Percentiles rank a stretch among this genome's conserved stretches.
phyloP scores from a whole-genome alignment of 108 stramenopile species.

The Nitzschia sp. region DNA sequence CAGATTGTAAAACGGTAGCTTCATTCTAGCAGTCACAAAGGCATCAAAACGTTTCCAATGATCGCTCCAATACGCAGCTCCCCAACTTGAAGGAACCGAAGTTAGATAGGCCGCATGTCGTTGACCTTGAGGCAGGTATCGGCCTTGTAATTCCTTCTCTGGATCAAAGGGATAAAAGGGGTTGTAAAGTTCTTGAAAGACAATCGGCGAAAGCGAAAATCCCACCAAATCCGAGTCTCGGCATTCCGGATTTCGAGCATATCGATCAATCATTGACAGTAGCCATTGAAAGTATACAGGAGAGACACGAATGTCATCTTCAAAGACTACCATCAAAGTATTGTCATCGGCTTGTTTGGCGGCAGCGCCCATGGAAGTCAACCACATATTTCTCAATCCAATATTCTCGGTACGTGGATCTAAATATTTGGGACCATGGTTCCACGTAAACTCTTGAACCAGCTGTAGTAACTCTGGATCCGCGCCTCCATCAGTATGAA shows the following conservation, averaged over 20 bases:
- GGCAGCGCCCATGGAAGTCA: not conserved
- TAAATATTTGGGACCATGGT: not conserved
- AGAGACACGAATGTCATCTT: not conserved
- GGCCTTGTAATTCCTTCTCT: not conserved
- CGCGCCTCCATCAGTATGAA: not conserved
- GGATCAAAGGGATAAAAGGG: not conserved
- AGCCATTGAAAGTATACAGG: conserved; percentile 14
- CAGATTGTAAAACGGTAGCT: not conserved
- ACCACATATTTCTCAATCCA: not conserved
- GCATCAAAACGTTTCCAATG: not conserved
- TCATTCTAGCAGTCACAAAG: not conserved
- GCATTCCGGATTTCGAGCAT: not conserved
- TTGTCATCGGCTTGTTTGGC: conserved; percentile 1
- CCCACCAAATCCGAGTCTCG: conserved; percentile 1
- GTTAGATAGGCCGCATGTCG: not conserved
- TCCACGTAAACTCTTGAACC: not conserved
- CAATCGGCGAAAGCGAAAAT: not conserved
- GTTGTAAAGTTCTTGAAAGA: not conserved
- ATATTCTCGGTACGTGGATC: not conserved
- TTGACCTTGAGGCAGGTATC: not conserved
- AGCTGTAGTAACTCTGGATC: not conserved
- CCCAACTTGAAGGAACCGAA: not conserved
- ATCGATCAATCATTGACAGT: not conserved
- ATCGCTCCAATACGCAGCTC: conserved; percentile 6
- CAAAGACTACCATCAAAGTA: not conserved